Evolutionary conservation across 108 stramenopile genomes (phyloP).

Genomic region (Pseudonitzschia pungens): DNA sequence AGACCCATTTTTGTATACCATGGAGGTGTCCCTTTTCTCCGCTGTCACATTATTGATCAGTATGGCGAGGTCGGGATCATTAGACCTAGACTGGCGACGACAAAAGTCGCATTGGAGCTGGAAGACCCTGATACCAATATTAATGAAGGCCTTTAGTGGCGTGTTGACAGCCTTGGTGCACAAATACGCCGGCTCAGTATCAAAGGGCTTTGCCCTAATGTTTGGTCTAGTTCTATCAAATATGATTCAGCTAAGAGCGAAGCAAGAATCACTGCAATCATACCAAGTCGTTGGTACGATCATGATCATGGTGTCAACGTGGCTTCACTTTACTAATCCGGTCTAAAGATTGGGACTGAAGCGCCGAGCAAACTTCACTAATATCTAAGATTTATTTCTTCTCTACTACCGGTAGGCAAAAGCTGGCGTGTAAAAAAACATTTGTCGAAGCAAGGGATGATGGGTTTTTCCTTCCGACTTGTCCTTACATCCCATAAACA

Average conservation of each 20-base stretch:
- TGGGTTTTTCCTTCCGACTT: too few relatives aligned
- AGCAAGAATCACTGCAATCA: slow-evolving; percentile 44
- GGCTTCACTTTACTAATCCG: slow-evolving; percentile 52
- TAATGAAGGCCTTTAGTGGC: slow-evolving; percentile 80
- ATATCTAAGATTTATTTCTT: too few relatives aligned
- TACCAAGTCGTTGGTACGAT: slow-evolving; percentile 54
- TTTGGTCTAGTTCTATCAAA: slow-evolving; percentile 67
- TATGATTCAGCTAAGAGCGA: slow-evolving; percentile 46
- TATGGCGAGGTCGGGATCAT: slow-evolving; percentile 16
- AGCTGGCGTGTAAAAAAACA: too few relatives aligned
- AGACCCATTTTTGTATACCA: slow-evolving; percentile 76
- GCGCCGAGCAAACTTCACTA: not conserved
- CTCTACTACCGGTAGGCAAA: too few relatives aligned
- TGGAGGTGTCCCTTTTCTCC: slow-evolving; percentile 68
- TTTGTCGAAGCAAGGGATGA: too few relatives aligned
- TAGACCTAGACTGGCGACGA: slow-evolving; percentile 9
- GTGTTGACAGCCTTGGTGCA: slow-evolving; percentile 88
- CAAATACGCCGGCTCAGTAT: slow-evolving; percentile 78
- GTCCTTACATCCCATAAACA: too few relatives aligned
- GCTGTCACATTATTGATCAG: slow-evolving; percentile 45
- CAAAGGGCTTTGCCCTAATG: slow-evolving; percentile 83
- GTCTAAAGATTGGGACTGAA: slow-evolving; percentile 2
- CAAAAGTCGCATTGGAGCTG: slow-evolving; percentile 18
- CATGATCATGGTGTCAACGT: slow-evolving; percentile 55
- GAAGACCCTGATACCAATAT: slow-evolving; percentile 63